phyloP scores from a whole-genome alignment of 192 early-diverging fungal species.

The Backusella parvicylindrica region DNA sequence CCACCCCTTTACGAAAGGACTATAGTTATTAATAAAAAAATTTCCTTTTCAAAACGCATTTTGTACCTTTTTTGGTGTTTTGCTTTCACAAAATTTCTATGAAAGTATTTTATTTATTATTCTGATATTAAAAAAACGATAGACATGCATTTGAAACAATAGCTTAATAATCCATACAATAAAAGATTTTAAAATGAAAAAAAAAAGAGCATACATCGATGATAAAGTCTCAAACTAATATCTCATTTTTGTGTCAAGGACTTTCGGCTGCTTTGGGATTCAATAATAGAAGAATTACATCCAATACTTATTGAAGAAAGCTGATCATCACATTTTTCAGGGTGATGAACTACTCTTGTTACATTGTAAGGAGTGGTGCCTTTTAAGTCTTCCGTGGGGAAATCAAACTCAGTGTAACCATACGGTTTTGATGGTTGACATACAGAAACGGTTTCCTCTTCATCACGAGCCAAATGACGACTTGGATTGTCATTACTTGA shows the following conservation, averaged over 20 bases:
- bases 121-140: background rate
- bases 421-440: background rate
- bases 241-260: background rate
- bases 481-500: background rate
- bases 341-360: background rate
- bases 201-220: background rate
- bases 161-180: background rate
- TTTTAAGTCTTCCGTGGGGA: background rate
- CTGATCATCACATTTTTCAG: background rate
- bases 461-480: background rate
- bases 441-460: background rate
- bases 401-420: background rate
- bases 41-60: slow-evolving; percentile 5
- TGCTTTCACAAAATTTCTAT: background rate
- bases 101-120: background rate
- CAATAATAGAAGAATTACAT: background rate
- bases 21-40: background rate
- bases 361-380: background rate
- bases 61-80: background rate
- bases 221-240: background rate
- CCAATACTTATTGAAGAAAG: background rate
- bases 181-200: background rate
- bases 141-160: background rate
- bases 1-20: background rate
- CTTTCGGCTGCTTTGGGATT: slow-evolving; percentile 8